Conservation (phyloP, 345 rosid genomes). For the Populus davidiana region DNA sequence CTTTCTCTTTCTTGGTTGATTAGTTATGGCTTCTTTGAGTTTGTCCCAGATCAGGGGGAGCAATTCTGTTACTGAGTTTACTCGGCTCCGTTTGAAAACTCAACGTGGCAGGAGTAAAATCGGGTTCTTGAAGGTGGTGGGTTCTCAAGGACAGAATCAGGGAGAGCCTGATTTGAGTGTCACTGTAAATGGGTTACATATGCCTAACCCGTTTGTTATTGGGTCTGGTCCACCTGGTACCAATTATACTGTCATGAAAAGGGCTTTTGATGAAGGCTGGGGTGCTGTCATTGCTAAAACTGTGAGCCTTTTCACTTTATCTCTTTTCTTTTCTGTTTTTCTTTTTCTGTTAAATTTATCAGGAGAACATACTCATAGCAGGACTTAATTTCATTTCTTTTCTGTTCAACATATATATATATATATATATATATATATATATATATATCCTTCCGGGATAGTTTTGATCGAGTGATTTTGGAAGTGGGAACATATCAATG, state of each 20-base stretch:
- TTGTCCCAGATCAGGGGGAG: slow-evolving; percentile 44
- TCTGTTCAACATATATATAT: no score
- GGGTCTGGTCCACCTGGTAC: slow-evolving; percentile 99
- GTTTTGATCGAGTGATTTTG: background rate
- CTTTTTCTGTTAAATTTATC: no score
- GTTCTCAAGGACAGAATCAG: slow-evolving; percentile 25
- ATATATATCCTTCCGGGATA: no score
- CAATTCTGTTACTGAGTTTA: slow-evolving; percentile 29
- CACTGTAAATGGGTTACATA: slow-evolving; percentile 69
- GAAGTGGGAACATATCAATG: background rate
- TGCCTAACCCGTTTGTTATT: slow-evolving; percentile 95
- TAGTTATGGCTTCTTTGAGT: slow-evolving; percentile 53
- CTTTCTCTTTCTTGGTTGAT: background rate
- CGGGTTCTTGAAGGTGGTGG: slow-evolving; percentile 51
- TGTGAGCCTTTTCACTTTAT: slow-evolving; percentile 39
- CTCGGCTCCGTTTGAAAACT: slow-evolving; percentile 21
- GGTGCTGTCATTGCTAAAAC: slow-evolving; percentile 98
- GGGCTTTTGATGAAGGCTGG: slow-evolving; percentile 99
- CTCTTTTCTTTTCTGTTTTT: no score
- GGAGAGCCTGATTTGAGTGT: slow-evolving; percentile 84
- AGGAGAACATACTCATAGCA: background rate
- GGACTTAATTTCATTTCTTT: background rate
- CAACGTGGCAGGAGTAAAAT: slow-evolving; percentile 32
- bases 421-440: no score
- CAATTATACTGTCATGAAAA: slow-evolving; percentile 92